A percentile compares a stretch with the other conserved stretches of the same genome.
phyloP scores from a whole-genome alignment of 164 flowering plant species.

The Nymphaea colorata region DNA sequence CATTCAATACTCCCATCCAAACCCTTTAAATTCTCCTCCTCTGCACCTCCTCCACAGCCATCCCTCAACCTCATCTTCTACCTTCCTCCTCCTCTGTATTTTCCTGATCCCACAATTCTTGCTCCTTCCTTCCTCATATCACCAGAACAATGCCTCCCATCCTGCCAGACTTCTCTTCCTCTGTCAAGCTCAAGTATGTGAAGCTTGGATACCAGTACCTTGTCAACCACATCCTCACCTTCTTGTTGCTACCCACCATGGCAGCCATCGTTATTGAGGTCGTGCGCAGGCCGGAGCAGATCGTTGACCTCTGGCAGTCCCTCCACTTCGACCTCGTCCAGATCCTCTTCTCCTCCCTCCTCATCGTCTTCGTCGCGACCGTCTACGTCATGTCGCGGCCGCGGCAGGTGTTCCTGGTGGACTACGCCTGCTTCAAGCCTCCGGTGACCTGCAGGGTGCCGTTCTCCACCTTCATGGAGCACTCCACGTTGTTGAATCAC shows the following conservation, averaged over 20 bases:
- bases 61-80: too few species aligned
- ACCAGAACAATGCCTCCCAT: not conserved
- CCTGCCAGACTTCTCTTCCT: constrained; percentile 10
- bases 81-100: too few species aligned
- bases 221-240: constrained; percentile 10
- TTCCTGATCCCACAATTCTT: too few species aligned
- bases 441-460: constrained; percentile 12
- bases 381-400: constrained; percentile 8
- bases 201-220: constrained; percentile 12
- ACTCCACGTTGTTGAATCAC: constrained; percentile 1
- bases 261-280: constrained; percentile 2
- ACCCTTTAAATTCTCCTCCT: not conserved
- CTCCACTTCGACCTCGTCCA: constrained; percentile 1
- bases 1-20: not conserved
- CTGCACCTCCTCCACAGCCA: not conserved
- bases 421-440: constrained; percentile 2
- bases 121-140: too few species aligned
- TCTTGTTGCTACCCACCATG: constrained; percentile 10
- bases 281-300: constrained; percentile 6
- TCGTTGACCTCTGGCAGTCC: constrained; percentile 1
- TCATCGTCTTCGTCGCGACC: constrained; percentile 7
- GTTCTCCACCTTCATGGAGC: constrained; percentile 10
- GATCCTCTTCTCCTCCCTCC: constrained; percentile 3
- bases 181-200: constrained; percentile 15
- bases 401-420: constrained; percentile 6